Base-by-base conservation (phyloP, 1,284 basidiomycete genomes). In the Xanthoconium separans region DNA sequence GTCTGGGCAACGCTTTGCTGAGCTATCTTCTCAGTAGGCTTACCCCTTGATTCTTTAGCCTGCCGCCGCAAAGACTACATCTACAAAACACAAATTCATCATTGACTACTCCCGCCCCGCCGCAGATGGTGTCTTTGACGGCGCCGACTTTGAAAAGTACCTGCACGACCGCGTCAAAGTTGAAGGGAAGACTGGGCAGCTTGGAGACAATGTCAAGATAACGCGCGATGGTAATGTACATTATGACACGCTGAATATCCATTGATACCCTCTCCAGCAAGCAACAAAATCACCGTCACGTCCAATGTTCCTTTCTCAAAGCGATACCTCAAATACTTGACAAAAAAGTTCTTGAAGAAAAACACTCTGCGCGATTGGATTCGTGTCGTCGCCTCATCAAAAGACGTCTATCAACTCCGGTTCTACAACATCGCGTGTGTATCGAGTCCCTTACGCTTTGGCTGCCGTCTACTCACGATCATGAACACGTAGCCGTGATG, bases 321-420 rank as follows among this genome's bases (percentile, higher is more conserved):
- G 77, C 82, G 93, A 58, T 95, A 94, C 74, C 82, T 93, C 66
- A 93, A 95, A 76, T 96, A 95, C 77, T 81, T 95, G 61, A 95
- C 93, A 55, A 95, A 95, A 82, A 95, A 95, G 81, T 95, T 92
- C 81, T 81, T 96, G 75, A 95, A 95, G 79, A 93, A 93, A 81
- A 91, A 91, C 75, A 77, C 80, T 42, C 80, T 93, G 61, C 85
- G 90, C 60, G 90, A 92, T 74, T 92, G 89, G 88, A 89, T 92
- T 70, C 89, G 89, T 56, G 93, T 95, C 61, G 91, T 95, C 63
- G 92, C 93, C 41, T 86, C 91, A 36, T 83, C 87, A 51, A 95
- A 95, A 77, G 93, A 95, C 73, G 83, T 82, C 62, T 96, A 95
- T 75, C 85, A 93, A 70, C 86, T 96, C 60, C 83, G 87, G 63